phyloP scores from a whole-genome alignment of 352 stramenopile genomes.

The Phytopythium boreale region DNA sequence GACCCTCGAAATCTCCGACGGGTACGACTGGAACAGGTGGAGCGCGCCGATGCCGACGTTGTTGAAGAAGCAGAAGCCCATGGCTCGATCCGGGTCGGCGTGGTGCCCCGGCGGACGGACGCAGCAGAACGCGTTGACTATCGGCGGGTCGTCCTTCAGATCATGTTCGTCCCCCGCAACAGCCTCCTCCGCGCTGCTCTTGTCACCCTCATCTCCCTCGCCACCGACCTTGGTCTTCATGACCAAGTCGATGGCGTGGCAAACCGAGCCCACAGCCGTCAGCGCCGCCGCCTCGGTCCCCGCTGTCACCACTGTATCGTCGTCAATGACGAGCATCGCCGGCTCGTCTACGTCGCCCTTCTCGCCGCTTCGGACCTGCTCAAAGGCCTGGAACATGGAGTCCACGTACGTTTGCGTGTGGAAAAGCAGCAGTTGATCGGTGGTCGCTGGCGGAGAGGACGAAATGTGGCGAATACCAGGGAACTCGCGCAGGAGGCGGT shows the following conservation, averaged over 20 bases:
- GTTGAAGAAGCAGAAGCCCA: slow-evolving; percentile 96
- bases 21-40: slow-evolving; percentile 82
- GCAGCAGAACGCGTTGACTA: slow-evolving; percentile 87
- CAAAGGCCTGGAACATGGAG: slow-evolving; percentile 19
- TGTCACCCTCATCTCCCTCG: background rate
- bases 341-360: background rate
- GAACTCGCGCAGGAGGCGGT: slow-evolving; percentile 26
- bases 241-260: slow-evolving; percentile 39
- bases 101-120: slow-evolving; percentile 68
- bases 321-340: slow-evolving; percentile 21
- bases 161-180: slow-evolving; percentile 9
- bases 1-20: slow-evolving; percentile 32
- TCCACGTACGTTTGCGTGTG: slow-evolving; percentile 30
- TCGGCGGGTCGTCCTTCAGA: background rate
- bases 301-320: slow-evolving; percentile 30
- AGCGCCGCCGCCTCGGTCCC: slow-evolving; percentile 30
- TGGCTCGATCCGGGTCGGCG: slow-evolving; percentile 37
- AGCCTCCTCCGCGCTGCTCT: slow-evolving; percentile 1
- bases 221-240: slow-evolving; percentile 15
- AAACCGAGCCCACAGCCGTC: slow-evolving; percentile 27
- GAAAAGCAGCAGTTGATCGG: slow-evolving; percentile 31
- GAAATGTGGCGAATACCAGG: slow-evolving; percentile 18
- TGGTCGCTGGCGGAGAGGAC: slow-evolving; percentile 16
- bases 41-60: slow-evolving; percentile 93
- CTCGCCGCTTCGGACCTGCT: background rate